These are phyloP conservation scores for Termitomyces titanicus DNA, from an alignment of 768 basidiomycete species.

Conservation along the genomic window DNA sequence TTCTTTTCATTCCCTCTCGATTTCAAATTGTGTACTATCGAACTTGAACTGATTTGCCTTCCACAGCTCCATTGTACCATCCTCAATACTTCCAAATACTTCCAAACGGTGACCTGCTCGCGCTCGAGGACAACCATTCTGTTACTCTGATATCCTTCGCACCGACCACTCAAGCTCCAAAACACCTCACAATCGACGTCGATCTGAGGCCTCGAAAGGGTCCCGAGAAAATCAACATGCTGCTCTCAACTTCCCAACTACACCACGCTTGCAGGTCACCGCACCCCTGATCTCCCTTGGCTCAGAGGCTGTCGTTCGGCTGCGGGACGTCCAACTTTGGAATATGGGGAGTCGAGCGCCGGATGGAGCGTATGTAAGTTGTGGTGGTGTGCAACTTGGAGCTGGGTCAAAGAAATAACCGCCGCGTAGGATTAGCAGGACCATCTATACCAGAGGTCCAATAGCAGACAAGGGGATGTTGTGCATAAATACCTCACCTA, in stretches of 20 bases:
- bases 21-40: too few species aligned
- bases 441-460: too few species aligned
- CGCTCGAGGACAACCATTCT: conserved; percentile 13
- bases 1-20: too few species aligned
- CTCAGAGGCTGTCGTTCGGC: not conserved
- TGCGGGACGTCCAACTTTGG: conserved; percentile 1
- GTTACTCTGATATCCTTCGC: conserved; percentile 15
- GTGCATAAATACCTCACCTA: too few species aligned
- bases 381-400: not conserved
- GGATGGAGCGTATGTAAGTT: conserved; percentile 2
- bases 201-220: too few species aligned
- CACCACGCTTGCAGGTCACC: too few species aligned
- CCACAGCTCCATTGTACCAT: conserved; percentile 20
- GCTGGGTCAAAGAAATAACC: too few species aligned
- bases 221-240: too few species aligned
- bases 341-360: not conserved
- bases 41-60: conserved; percentile 16
- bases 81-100: conserved; percentile 18
- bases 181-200: too few species aligned
- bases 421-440: too few species aligned
- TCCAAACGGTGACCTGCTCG: conserved; percentile 13
- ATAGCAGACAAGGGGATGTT: too few species aligned
- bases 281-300: not conserved
- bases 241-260: too few species aligned
- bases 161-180: not conserved